Evolutionary conservation across 805 yeast genomes (phyloP).

Genomic region (Alloascoidea africana): DNA sequence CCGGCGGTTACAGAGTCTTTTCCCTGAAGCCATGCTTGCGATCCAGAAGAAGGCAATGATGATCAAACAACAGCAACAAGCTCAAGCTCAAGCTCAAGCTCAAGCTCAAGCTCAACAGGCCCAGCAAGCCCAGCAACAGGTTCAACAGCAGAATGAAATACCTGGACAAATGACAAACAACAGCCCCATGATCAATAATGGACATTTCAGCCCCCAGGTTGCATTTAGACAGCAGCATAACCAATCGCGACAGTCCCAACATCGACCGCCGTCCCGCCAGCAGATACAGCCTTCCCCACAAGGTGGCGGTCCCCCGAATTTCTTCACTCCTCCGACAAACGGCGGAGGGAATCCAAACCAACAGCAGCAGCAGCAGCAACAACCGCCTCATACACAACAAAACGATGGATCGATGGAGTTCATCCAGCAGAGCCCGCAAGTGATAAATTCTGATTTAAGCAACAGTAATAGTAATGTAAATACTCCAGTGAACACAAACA

Average conservation of each 20-base stretch:
- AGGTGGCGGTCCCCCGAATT: too few species aligned
- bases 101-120: conserved; percentile 10
- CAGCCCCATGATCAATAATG: conserved; percentile 1
- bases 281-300: too few species aligned
- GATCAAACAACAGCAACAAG: conserved; percentile 11
- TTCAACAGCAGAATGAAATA: not conserved
- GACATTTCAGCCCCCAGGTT: not conserved
- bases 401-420: not conserved
- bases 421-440: not conserved
- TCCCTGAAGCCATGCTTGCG: conserved; percentile 12
- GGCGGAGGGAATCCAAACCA: too few species aligned
- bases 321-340: too few species aligned
- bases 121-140: conserved; percentile 8
- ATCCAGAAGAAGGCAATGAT: conserved; percentile 10
- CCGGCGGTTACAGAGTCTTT: conserved; percentile 15
- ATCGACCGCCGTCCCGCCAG: too few species aligned
- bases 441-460: too few species aligned
- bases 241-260: not conserved
- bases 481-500: too few species aligned
- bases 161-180: not conserved
- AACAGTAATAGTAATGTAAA: too few species aligned
- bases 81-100: conserved; percentile 4
- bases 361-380: conserved; percentile 1
- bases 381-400: not conserved
- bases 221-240: not conserved